Conservation (phyloP, 352 stramenopile species). For the Pythium periplocum region DNA sequence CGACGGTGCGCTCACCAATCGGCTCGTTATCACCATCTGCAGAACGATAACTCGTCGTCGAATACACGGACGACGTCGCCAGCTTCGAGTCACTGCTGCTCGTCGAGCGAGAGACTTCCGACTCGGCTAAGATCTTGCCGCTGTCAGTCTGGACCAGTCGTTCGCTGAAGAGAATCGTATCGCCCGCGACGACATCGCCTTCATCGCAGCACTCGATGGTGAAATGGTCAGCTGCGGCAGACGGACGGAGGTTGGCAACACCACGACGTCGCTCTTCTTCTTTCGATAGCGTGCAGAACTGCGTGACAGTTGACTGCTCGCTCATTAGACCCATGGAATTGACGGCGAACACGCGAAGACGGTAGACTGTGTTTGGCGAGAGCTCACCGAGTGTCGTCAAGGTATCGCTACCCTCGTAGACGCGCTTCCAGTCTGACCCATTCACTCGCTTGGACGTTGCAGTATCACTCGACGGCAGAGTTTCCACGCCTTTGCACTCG, state of each 20-base stretch:
- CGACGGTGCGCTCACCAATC: conserved; percentile 67
- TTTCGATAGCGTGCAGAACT: conserved; percentile 70
- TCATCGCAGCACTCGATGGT: conserved; percentile 63
- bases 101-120: conserved; percentile 12
- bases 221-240: conserved; percentile 58
- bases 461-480: conserved; percentile 19
- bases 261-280: conserved; percentile 39
- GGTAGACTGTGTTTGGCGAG: conserved; percentile 77
- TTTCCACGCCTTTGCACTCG: conserved; percentile 73
- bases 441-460: background rate
- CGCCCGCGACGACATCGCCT: conserved; percentile 80
- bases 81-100: conserved; percentile 10
- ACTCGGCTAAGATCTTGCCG: conserved; percentile 28
- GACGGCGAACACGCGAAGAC: conserved; percentile 74
- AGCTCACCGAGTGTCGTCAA: conserved; percentile 60
- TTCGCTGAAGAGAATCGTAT: conserved; percentile 91
- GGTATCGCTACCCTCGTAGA: conserved; percentile 78
- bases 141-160: conserved; percentile 62
- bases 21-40: conserved; percentile 14
- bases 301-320: conserved; percentile 69
- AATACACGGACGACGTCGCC: conserved; percentile 41
- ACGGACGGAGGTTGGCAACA: conserved; percentile 24
- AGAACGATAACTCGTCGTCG: conserved; percentile 27
- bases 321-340: conserved; percentile 60
- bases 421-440: conserved; percentile 49